Percentiles rank a stretch among this genome's conserved stretches.
phyloP scores from a whole-genome alignment of 306 rosid species.

The Lathyrus aphaca region DNA sequence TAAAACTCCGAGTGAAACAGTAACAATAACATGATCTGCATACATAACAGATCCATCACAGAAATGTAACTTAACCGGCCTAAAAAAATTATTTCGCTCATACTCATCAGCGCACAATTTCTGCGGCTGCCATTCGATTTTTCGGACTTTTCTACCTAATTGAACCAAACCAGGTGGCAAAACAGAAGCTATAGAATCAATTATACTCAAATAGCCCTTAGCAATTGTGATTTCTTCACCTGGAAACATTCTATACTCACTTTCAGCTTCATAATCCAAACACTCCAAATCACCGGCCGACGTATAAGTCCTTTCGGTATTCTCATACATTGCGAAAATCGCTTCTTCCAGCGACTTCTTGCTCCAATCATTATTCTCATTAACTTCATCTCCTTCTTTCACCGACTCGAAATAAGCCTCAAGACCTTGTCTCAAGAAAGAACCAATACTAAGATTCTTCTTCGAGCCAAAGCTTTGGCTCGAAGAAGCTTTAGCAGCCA shows the following conservation, averaged over 20 bases:
- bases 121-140: conserved; percentile 70
- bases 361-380: conserved; percentile 65
- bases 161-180: conserved; percentile 77
- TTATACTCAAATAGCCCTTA: conserved; percentile 75
- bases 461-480: conserved; percentile 37
- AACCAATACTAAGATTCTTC: conserved; percentile 64
- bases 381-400: conserved; percentile 48
- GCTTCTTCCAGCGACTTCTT: conserved; percentile 66
- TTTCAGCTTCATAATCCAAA: conserved; percentile 76
- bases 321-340: conserved; percentile 77
- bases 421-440: conserved; percentile 67
- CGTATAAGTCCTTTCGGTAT: conserved; percentile 81
- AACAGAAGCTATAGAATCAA: conserved; percentile 71
- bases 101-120: conserved; percentile 20
- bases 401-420: conserved; percentile 56
- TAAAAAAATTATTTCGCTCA: conserved; percentile 42
- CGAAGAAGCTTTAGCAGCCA: conserved; percentile 47
- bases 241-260: conserved; percentile 86
- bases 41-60: conserved; percentile 67
- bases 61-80: conserved; percentile 83
- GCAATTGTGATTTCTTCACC: conserved; percentile 92
- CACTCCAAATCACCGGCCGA: conserved; percentile 74
- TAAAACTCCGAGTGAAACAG: conserved; percentile 90
- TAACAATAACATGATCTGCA: conserved; percentile 89
- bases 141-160: conserved; percentile 61